These are phyloP conservation scores for Alternaria viburni DNA, from an alignment of 2,329 filamentous ascomycete genomes.

Conservation along the genomic window DNA sequence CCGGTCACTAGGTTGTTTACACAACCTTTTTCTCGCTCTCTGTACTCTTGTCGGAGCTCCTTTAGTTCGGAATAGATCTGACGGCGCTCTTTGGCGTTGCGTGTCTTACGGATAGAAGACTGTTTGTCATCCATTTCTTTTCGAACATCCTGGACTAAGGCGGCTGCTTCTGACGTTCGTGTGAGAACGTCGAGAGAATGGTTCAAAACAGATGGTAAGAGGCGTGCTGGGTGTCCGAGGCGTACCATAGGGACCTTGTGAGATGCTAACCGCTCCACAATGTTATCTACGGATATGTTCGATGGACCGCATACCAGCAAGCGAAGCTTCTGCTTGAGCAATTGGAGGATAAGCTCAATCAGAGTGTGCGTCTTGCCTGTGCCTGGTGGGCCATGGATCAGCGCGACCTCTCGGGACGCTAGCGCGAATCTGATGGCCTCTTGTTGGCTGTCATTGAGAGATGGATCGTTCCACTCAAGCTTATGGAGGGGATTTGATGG, in stretches of 20 bases:
- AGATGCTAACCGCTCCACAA: conserved; percentile 86
- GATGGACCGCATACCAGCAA: conserved; percentile 95
- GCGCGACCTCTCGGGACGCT: conserved; percentile 77
- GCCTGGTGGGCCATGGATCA: conserved; percentile 94
- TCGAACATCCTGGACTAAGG: conserved; percentile 87
- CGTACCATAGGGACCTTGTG: conserved; percentile 87
- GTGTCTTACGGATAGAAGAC: conserved; percentile 84
- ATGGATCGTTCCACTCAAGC: conserved; percentile 62
- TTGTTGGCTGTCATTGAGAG: conserved; percentile 67
- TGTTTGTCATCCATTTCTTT: conserved; percentile 94
- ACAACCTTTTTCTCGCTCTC: conserved; percentile 82
- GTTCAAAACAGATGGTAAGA: conserved; percentile 84
- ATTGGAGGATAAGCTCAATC: conserved; percentile 92
- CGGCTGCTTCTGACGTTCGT: conserved; percentile 85
- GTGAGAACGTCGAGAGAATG: conserved; percentile 93
- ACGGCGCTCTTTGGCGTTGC: conserved; percentile 77
- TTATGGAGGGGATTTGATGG: conserved; percentile 50
- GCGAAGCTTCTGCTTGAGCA: conserved; percentile 74
- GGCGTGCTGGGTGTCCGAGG: conserved; percentile 87
- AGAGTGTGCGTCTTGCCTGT: conserved; percentile 97
- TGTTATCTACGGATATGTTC: conserved; percentile 98
- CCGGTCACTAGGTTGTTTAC: conserved; percentile 75
- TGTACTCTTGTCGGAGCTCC: conserved; percentile 85
- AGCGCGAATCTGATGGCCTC: conserved; percentile 80
- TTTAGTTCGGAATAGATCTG: conserved; percentile 86